These are phyloP conservation scores for Diacronema lutheri DNA, from an alignment of 78 protist genomes.

Conservation along the genomic window DNA sequence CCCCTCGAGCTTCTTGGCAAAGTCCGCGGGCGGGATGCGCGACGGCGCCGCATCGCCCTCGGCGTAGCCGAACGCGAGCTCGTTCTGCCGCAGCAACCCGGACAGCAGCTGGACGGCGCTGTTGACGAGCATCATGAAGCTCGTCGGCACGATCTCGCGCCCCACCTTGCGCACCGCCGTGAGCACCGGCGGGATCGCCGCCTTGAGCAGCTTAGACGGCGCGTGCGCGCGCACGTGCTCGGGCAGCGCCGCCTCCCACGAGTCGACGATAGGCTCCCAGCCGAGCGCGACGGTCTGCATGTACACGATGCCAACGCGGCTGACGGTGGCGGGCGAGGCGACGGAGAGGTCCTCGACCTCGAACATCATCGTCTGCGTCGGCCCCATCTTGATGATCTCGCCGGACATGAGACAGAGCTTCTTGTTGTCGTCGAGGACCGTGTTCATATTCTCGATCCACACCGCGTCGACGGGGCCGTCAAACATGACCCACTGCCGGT, in stretches of 20 bases:
- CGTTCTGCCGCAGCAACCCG: background rate
- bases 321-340: slow-evolving; percentile 88
- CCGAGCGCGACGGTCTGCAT: slow-evolving; percentile 66
- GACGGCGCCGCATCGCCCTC: background rate
- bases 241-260: slow-evolving; percentile 59
- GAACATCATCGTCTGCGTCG: slow-evolving; percentile 72
- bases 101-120: background rate
- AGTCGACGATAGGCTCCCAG: slow-evolving; percentile 30
- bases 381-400: slow-evolving; percentile 71
- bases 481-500: slow-evolving; percentile 69
- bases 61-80: background rate
- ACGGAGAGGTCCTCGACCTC: slow-evolving; percentile 85
- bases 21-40: background rate
- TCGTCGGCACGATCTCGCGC: slow-evolving; percentile 5
- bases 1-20: slow-evolving; percentile 9
- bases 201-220: background rate
- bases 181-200: slow-evolving; percentile 18
- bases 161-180: background rate
- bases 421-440: slow-evolving; percentile 89
- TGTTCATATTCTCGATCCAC: slow-evolving; percentile 92
- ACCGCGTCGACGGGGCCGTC: slow-evolving; percentile 91
- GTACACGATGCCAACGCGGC: slow-evolving; percentile 85
- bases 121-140: slow-evolving; percentile 26
- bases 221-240: background rate
- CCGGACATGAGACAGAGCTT: slow-evolving; percentile 82